Base-by-base conservation (phyloP, 2,329 filamentous ascomycete genomes). In the Xylariaceae sp. region DNA sequence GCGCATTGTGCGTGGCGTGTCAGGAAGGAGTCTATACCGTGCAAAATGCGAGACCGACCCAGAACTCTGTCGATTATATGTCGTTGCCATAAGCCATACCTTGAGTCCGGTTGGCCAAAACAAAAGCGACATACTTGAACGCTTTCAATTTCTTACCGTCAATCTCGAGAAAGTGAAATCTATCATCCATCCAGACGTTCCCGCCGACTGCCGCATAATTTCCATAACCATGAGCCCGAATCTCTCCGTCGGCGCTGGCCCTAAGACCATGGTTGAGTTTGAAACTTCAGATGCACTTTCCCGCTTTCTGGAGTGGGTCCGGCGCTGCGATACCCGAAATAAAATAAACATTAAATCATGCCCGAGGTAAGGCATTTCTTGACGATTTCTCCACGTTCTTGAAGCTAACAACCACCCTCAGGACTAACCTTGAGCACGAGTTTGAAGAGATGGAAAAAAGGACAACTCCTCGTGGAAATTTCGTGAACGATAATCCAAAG, bases 241-340 rank as follows among this genome's bases (percentile, higher is more conserved):
- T 8, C 27, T 44, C 14, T 8, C 21, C 2, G 40, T 23, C 4
- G 41, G 47, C 27, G 36, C 31, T 14, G 34, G 36, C 7, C 15
- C 41, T n/a, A 54, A 38, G 38, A 28, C 59, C 14, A 23, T 51
- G n/a, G 21, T 59, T 13, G 53, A 58, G 27, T 55, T 60, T 17
- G 38, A 18, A 18, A 44, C 40, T 13, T 14, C 6, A 7, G 21
- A 43, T 12, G 51, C 51, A 2, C 16, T 50, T 4, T 11, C 42
- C 4, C 35, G 26, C 24, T 57, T 59, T 19, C 26, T 40, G 17
- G 14, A 46, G 18, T 60, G 57, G 57, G 44, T 47, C 26, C 15
- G 15, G 9, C 31, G 46, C 38, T 21, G 38, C 12, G 45, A 33
- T 29, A 3, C 6, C 6, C 21, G 2, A 12, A 6, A 7, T 7